phyloP scores from a whole-genome alignment of 2,329 filamentous ascomycete species.

The Xylaria sp. region DNA sequence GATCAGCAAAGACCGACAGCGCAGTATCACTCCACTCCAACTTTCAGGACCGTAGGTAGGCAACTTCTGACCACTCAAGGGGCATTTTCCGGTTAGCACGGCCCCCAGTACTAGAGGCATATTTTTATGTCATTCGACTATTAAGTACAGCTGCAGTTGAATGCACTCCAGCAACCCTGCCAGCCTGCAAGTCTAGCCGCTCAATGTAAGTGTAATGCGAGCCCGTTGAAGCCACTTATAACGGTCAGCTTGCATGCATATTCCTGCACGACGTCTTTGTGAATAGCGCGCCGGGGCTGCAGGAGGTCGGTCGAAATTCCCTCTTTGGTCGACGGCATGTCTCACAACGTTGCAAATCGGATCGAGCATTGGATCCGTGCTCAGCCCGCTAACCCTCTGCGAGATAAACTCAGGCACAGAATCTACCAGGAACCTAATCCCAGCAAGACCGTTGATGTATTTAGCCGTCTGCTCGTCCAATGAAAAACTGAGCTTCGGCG shows the following conservation, averaged over 20 bases:
- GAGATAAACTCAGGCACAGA: conserved; percentile 35
- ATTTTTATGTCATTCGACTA: conserved; percentile 27
- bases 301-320: conserved; percentile 22
- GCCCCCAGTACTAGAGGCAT: conserved; percentile 8
- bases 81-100: background rate
- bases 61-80: conserved; percentile 13
- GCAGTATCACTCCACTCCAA: conserved; percentile 14
- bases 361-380: conserved; percentile 4
- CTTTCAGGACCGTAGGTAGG: background rate
- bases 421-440: conserved; percentile 24
- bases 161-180: conserved; percentile 14
- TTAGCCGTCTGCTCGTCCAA: conserved; percentile 27
- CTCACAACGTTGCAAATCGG: conserved; percentile 18
- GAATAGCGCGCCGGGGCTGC: conserved; percentile 17
- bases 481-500: conserved; percentile 2
- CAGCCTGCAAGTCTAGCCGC: conserved; percentile 19
- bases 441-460: conserved; percentile 18
- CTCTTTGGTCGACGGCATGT: conserved; percentile 27
- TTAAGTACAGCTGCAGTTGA: conserved; percentile 30
- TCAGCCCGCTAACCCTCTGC: conserved; percentile 16
- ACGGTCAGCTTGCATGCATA: conserved; percentile 32
- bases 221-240: conserved; percentile 18
- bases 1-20: conserved; percentile 21
- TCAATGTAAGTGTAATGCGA: conserved; percentile 11
- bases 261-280: conserved; percentile 2